Evolutionary conservation across 2,329 filamentous ascomycete species (phyloP), one percentile per base, ranked within the genome.

Genomic region (Ascosphaera apis): DNA sequence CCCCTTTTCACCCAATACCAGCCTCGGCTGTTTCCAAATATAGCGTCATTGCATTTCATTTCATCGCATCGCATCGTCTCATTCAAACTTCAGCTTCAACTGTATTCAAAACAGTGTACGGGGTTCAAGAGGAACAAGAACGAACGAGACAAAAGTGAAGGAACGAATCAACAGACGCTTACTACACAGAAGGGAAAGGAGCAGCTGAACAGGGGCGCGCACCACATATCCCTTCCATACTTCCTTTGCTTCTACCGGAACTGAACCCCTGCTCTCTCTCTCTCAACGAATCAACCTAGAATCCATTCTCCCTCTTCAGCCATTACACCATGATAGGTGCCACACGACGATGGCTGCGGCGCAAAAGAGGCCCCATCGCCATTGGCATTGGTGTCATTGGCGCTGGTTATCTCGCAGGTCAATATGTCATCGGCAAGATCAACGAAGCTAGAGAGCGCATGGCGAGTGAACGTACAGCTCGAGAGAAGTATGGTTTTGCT

Each of bases 361-460:
- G 82, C 59, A 91, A 98, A 62, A 73, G 82, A 55, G 88, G 78
- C 50, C 80, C 77, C 49, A 69, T 98, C 53, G 80, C 83, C 53
- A 69, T 98, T 51, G 83, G 84, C 44, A 72, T 80, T 40, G 83
- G 84, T 44, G 69, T 95, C 45, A 61, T 93, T 44, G 84, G 86
- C 45, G 81, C 78, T 36, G 83, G 83, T 45, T 98, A 98, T 58
- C 61, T 93, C 41, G 84, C 79, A 38, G 82, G 81, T 28, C 83
- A 92, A 56, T 98, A 93, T 74, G 72, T 92, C 45, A 57, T 93
- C 50, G 70, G 69, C 48, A 95, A 92, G 66, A 75, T 95, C 49
- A 77, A 77, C 44, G 84, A 95, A 57, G 83, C 86, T 47, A 74
- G 84, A 45, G 83, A 93, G 67, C 83, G 86, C 54, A 91, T 93